A percentile compares a stretch with the other conserved stretches of the same genome.
Conservation (phyloP, 2,329 filamentous ascomycete species). For the Didymella exigua region DNA sequence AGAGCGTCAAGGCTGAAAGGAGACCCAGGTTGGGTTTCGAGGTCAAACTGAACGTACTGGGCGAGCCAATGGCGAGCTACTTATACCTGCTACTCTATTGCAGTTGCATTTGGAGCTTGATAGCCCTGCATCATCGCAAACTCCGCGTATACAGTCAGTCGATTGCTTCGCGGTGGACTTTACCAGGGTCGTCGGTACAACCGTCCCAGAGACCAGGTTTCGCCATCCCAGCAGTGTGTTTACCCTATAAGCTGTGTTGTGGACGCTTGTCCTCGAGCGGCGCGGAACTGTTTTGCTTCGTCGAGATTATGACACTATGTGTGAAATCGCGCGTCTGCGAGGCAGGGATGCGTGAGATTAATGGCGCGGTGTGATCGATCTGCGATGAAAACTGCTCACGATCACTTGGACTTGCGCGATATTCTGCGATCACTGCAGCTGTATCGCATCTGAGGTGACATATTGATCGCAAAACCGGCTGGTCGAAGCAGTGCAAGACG, state of each 20-base stretch:
- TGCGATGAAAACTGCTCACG: neutral
- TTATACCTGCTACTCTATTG: neutral
- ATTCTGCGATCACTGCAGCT: neutral
- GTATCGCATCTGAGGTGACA: neutral
- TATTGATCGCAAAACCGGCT: neutral
- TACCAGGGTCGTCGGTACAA: no score
- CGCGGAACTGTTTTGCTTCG: neutral
- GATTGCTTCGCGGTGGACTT: no score
- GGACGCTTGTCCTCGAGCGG: neutral
- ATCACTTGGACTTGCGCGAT: neutral
- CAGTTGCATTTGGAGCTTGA: neutral
- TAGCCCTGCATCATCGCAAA: neutral
- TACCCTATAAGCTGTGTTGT: neutral
- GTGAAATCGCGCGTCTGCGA: slow-evolving; percentile 1
- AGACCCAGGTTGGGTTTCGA: no score
- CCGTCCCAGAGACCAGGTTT: no score
- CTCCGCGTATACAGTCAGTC: no score
- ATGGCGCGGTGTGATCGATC: neutral
- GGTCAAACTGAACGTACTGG: no score
- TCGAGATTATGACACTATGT: neutral
- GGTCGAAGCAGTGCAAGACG: neutral
- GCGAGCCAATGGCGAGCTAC: neutral
- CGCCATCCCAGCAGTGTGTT: no score
- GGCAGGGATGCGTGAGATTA: slow-evolving; percentile 1
- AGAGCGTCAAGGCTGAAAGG: no score